Evolutionary conservation across 305 asterid species (phyloP).

Genomic region (Fraxinus paxiana): DNA sequence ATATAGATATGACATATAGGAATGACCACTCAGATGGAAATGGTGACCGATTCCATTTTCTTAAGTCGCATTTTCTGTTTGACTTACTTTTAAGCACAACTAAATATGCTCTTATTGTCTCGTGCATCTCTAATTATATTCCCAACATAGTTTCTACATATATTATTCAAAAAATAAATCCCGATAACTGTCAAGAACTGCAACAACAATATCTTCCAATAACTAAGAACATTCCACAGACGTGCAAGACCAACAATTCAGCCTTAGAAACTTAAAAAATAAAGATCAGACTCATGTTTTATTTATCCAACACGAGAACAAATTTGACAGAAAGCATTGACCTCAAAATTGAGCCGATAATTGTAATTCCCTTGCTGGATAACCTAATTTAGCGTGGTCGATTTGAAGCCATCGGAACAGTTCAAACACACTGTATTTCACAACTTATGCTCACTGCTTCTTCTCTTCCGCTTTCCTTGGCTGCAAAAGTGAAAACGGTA

Average conservation of each 20-base stretch:
- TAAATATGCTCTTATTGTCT: not conserved
- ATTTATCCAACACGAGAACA: not conserved
- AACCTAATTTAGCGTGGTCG: not conserved
- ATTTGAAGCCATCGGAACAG: not conserved
- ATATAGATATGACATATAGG: too few species aligned
- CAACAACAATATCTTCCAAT: not conserved
- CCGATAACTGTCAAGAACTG: not conserved
- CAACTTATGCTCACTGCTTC: slow-evolving; percentile 30
- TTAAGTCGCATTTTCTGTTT: too few species aligned
- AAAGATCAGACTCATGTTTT: not conserved
- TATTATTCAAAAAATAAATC: not conserved
- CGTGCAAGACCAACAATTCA: not conserved
- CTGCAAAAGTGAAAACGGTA: slow-evolving; percentile 35
- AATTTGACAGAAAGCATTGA: not conserved
- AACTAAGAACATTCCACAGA: not conserved
- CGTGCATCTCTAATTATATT: not conserved
- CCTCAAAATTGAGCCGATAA: not conserved
- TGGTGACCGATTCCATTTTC: not conserved
- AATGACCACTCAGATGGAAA: too few species aligned
- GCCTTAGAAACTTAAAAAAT: not conserved
- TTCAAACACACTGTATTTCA: not conserved
- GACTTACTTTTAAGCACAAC: not conserved
- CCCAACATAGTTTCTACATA: not conserved
- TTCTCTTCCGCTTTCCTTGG: slow-evolving; percentile 81
- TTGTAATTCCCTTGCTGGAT: not conserved